Base-by-base conservation (phyloP, 176 grass and related monocot species). In the Aechmea fasciata region DNA sequence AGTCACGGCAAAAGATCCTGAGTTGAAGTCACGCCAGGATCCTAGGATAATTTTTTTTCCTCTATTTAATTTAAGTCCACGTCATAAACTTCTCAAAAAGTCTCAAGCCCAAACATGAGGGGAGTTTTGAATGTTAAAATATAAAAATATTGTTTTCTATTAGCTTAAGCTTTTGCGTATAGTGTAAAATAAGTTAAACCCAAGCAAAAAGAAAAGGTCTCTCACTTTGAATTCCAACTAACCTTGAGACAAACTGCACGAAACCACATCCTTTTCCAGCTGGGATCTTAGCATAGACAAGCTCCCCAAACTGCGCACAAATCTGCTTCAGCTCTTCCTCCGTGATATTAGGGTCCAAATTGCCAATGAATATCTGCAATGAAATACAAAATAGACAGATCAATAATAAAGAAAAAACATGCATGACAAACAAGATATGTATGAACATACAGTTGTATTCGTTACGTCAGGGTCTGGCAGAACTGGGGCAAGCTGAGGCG, bases 311-410 rank as follows among this genome's bases (percentile, higher is more conserved):
- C 25, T 93, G 90, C 3, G 82, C 15, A 13, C 84, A 99, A 41
- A 90, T 85, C 69, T 93, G 86, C 80, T 75, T 93, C 69, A 99
- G 73, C 73, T 99, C 94, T 57, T 93, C 94, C 84, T 99, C 89
- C 12, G 82, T 85, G 75, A 93, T 79, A 80, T 90, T 99, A 9
- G 84, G 87, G 50, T 99, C 94, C 90, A 99, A 84, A 65, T 92
- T 87, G 50, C 94, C 94, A 73, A 93, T 82, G 90, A 93, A 93
- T 82, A 99, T 99, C 94, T 99, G 82, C 67, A 93, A 73, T 79
- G 33, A 11, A 25, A 79, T 62, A 47, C 33, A 53, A 63, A 47
- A 52, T 50, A 3, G 64, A 52, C 51, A 26, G 52, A 28, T 64
- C 19, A 11, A 64, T 20, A 69, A 59, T 41, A n/a, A 69, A 4